phyloP scores from a whole-genome alignment of 805 yeast genomes.

The Spathaspora arborariae region DNA sequence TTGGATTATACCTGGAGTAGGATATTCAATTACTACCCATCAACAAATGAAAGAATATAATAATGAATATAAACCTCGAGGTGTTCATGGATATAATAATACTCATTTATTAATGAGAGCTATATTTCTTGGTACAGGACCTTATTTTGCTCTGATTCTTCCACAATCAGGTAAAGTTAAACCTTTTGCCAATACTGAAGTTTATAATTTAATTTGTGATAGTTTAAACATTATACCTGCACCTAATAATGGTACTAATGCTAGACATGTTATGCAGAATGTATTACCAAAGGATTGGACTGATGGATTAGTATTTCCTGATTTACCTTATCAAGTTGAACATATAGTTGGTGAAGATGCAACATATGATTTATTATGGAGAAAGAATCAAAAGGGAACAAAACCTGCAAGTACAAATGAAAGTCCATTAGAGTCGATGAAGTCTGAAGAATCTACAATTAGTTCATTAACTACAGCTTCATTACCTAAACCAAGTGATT shows the following conservation, averaged over 20 bases:
- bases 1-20: conserved; percentile 81
- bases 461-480: conserved; percentile 12
- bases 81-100: conserved; percentile 84
- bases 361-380: conserved; percentile 48
- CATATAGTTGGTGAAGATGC: conserved; percentile 42
- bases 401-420: conserved; percentile 16
- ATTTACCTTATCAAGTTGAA: conserved; percentile 43
- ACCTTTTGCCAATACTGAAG: conserved; percentile 71
- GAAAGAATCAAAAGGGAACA: conserved; percentile 11
- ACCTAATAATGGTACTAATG: conserved; percentile 63
- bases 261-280: conserved; percentile 12
- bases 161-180: conserved; percentile 31
- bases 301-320: conserved; percentile 47
- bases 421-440: conserved; percentile 21
- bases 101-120: conserved; percentile 80
- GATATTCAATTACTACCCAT: conserved; percentile 68
- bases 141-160: conserved; percentile 50
- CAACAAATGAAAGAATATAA: conserved; percentile 48
- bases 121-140: conserved; percentile 75
- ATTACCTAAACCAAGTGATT: conserved; percentile 27
- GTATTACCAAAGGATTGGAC: conserved; percentile 42
- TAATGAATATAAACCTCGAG: conserved; percentile 56
- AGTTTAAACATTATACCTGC: conserved; percentile 49
- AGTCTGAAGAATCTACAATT: conserved; percentile 19
- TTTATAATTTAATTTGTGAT: conserved; percentile 74